A percentile compares a stretch with the other conserved stretches of the same genome.
Evolutionary conservation across 2,329 filamentous ascomycete genomes (phyloP).

Genomic region (Zymoseptoria passerinii): DNA sequence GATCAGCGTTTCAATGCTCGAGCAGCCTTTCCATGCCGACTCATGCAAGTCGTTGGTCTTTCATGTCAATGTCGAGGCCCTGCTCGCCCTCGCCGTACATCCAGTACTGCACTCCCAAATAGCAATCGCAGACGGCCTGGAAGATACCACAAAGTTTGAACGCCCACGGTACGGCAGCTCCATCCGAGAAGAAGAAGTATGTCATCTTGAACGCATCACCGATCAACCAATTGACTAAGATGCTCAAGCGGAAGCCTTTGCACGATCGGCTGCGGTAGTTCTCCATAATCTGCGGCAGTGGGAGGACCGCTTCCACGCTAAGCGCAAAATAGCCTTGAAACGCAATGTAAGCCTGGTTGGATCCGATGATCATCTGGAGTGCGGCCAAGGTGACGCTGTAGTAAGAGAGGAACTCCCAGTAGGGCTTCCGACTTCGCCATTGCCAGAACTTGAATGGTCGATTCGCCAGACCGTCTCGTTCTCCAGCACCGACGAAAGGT

Average conservation of each 20-base stretch:
- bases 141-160: constrained; percentile 80
- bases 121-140: constrained; percentile 67
- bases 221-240: constrained; percentile 68
- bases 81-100: constrained; percentile 51
- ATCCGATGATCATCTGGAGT: constrained; percentile 59
- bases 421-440: constrained; percentile 66
- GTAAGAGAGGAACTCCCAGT: constrained; percentile 70
- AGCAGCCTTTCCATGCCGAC: background rate
- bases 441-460: constrained; percentile 77
- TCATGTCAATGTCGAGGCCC: constrained; percentile 14
- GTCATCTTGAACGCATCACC: constrained; percentile 78
- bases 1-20: background rate
- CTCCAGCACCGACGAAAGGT: constrained; percentile 53
- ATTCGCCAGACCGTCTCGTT: constrained; percentile 35
- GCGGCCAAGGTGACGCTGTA: constrained; percentile 53
- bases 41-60: constrained; percentile 22
- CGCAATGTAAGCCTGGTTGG: constrained; percentile 53
- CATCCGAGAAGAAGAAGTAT: constrained; percentile 66
- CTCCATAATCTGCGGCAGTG: constrained; percentile 67
- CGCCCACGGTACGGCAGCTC: constrained; percentile 56
- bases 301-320: constrained; percentile 70
- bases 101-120: constrained; percentile 66
- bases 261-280: constrained; percentile 63
- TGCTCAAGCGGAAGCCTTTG: constrained; percentile 67
- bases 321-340: constrained; percentile 68